phyloP scores from a whole-genome alignment of 129 eudicot species.

The Rutidosis leptorrhynchoides region DNA sequence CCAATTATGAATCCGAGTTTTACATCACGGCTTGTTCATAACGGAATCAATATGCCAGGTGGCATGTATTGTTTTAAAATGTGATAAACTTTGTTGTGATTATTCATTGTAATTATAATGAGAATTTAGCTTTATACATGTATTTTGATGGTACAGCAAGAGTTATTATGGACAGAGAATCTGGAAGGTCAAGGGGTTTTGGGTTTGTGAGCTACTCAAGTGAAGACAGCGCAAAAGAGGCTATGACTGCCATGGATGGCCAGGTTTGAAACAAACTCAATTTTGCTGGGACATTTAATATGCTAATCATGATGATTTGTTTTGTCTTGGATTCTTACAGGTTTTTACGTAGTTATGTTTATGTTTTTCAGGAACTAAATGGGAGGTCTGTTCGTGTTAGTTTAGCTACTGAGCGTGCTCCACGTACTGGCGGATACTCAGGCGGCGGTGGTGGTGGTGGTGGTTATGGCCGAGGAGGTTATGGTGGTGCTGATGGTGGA shows the following conservation, averaged over 20 bases:
- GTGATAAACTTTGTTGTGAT: no score
- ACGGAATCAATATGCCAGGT: no score
- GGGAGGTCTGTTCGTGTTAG: slow-evolving; percentile 53
- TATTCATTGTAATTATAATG: not conserved
- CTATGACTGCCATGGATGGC: slow-evolving; percentile 61
- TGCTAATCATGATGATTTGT: not conserved
- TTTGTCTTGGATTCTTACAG: not conserved
- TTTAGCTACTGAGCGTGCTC: slow-evolving; percentile 41
- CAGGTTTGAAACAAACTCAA: slow-evolving; percentile 33
- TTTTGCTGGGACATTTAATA: not conserved
- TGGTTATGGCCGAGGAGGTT: not conserved
- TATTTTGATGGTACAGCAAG: slow-evolving; percentile 34
- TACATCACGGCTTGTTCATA: no score
- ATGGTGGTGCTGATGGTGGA: slow-evolving; percentile 25
- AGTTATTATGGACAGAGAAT: slow-evolving; percentile 53
- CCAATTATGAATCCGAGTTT: no score
- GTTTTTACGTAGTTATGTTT: not conserved
- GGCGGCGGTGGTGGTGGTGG: no score
- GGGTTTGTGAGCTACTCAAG: slow-evolving; percentile 61
- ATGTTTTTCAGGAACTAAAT: slow-evolving; percentile 31
- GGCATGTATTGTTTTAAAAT: not conserved
- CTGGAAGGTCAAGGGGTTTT: slow-evolving; percentile 73
- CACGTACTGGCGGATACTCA: slow-evolving; percentile 33
- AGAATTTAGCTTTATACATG: not conserved
- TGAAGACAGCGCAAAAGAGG: slow-evolving; percentile 43